Evolutionary conservation across 106 monocot species (phyloP), one percentile per base, ranked within the genome.

Genomic region (Allium sativum): DNA sequence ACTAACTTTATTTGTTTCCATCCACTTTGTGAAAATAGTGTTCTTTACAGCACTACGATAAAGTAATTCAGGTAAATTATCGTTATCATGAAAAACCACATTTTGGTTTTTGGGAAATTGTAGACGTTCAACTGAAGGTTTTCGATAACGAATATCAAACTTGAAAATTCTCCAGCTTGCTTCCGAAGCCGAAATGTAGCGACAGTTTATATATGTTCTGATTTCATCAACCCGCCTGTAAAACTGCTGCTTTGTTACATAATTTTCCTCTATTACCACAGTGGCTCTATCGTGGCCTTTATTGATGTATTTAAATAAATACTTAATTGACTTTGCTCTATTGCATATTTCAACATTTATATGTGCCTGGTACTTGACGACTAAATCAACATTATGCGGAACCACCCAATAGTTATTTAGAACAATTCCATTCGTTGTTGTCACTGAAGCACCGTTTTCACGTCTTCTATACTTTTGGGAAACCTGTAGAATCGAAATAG

Each of bases 291-390:
- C 31, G 31, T 31, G 31, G 8, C 70, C 61, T 18, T 70, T 70
- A 7, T 19, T 45, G 0, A 62, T 42, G 56, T 70, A 69, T 18
- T 70, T 60, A 18, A 70, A 70, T 8, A 70, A 18, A 61, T 71
- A 62, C 43, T 71, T 64, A 16, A 62, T 42, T 8, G 45, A 6
- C 1, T 42, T 31, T 20, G 48, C 1, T 21, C 52, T 13, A 42
- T 40, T 50, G 45, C 72, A 64, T 72, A 31, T 31, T 3, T 31
- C 31, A 31, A 31, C 31, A 31, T 31, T 31, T 1, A 31, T 31
- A 3, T 31, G 55, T 10, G 64, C 65, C 19, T 56, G 7, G 19
- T 56, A 65, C 17, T 46, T 13, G 4, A 56, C 12, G 12, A 64
- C 4, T 17, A 71, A 17, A 15, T 48, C 14, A 3, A 52, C 10